Evolutionary conservation across 208 protist genomes (phyloP).

Genomic region (Trypanosoma mega): DNA sequence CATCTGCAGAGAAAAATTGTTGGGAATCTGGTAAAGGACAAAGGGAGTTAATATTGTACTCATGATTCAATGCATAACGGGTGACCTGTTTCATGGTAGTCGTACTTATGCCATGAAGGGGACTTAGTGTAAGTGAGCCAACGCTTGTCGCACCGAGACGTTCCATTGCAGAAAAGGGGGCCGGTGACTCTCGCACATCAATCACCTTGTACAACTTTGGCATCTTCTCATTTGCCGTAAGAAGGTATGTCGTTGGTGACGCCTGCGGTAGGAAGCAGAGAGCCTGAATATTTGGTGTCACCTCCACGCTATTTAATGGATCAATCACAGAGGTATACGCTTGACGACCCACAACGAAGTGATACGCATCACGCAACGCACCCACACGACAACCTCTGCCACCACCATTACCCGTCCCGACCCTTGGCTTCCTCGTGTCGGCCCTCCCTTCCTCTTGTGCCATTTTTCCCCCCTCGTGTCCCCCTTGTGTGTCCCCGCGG

Average conservation of each 20-base stretch:
- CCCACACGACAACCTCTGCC: background rate
- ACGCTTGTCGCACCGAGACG: slow-evolving; percentile 53
- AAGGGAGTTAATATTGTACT: slow-evolving; percentile 86
- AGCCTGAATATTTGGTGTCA: slow-evolving; percentile 68
- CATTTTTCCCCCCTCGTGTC: slow-evolving; percentile 24
- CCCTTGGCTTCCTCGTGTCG: slow-evolving; percentile 21
- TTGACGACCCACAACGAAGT: slow-evolving; percentile 62
- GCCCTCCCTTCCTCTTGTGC: slow-evolving; percentile 18
- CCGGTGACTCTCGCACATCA: slow-evolving; percentile 52
- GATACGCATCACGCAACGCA: slow-evolving; percentile 36
- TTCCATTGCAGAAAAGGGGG: slow-evolving; percentile 66
- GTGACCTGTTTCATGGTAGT: slow-evolving; percentile 69
- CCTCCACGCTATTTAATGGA: slow-evolving; percentile 83
- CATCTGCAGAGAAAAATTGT: slow-evolving; percentile 85
- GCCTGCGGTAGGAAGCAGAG: slow-evolving; percentile 74
- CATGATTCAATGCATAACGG: slow-evolving; percentile 77
- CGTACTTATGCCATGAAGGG: slow-evolving; percentile 32
- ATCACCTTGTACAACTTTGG: slow-evolving; percentile 87
- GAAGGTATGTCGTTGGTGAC: slow-evolving; percentile 59
- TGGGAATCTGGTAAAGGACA: slow-evolving; percentile 63
- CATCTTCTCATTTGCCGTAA: slow-evolving; percentile 84
- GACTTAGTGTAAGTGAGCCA: slow-evolving; percentile 30
- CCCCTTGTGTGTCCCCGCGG: slow-evolving; percentile 36
- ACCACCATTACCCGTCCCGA: background rate
- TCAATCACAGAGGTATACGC: slow-evolving; percentile 86